These are phyloP conservation scores for Botrytis sinoallii DNA, from an alignment of 2,329 filamentous ascomycete genomes.

Conservation along the genomic window DNA sequence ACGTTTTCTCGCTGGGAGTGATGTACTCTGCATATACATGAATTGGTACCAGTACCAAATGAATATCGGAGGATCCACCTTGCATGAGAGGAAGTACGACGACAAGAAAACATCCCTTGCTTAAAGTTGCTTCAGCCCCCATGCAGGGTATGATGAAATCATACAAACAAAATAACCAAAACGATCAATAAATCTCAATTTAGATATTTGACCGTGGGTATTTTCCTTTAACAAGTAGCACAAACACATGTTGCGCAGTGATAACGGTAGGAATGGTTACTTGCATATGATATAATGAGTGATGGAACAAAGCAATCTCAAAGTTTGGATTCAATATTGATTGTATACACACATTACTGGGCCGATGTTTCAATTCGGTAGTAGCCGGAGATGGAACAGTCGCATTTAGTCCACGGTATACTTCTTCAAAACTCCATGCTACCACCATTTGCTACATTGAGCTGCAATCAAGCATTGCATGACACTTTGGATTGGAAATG, in stretches of 20 bases:
- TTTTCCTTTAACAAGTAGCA: background rate
- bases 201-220: background rate
- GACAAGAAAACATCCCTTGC: constrained; percentile 9
- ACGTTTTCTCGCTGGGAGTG: background rate
- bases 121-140: constrained; percentile 6
- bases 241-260: constrained; percentile 7
- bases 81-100: constrained; percentile 6
- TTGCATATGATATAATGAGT: constrained; percentile 18
- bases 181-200: background rate
- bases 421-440: background rate
- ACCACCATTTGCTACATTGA: background rate
- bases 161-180: background rate
- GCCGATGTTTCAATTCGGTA: constrained; percentile 13
- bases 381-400: constrained; percentile 14
- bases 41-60: constrained; percentile 13
- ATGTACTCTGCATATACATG: constrained; percentile 14
- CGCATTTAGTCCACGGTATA: constrained; percentile 1
- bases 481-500: background rate
- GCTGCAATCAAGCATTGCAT: background rate
- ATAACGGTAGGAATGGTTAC: constrained; percentile 18
- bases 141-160: background rate
- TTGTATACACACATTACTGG: constrained; percentile 2
- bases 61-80: constrained; percentile 3
- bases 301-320: constrained; percentile 7
- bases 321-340: constrained; percentile 11